Base-by-base conservation (phyloP, 2,329 filamentous ascomycete species). In the Lasiodiplodia theobromae region DNA sequence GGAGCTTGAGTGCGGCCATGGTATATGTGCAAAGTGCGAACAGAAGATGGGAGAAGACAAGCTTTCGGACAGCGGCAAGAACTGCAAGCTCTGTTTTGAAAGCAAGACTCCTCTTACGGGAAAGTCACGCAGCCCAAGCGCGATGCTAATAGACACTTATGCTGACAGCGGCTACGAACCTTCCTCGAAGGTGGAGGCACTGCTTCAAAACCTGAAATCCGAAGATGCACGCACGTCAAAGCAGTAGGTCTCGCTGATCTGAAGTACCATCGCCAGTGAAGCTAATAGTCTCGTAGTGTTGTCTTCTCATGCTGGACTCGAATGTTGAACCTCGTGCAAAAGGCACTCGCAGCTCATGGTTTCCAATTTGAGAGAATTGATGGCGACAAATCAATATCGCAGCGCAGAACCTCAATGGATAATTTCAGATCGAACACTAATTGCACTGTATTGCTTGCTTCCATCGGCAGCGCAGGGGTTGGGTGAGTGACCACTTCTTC, bases 401-500 rank as follows among this genome's bases (percentile, higher is more conserved):
- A 66, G 11, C 28, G 76, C 4, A 11, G 28, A 10, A 4, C 58
- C 0, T 69, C 73, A 0, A 28, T 76, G 7, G 34, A 44, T 0
- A 7, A 16, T 11, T 77, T 77, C 31, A 65, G 23, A 7, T 25
- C 66, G 0, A 67, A 75, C 40, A 44, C 69, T 0, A 38, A 21
- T 1, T 74, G 73, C 66, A 71, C 25, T 1, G 70, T 79, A 0
- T 75, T 81, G 63, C 73, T 81, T 1, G 73, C 78, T 11, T 77
- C 71, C 0, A 75, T 80, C n/a, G 76, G 71, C 0, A 76, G 73
- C 16, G 76, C 72, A 0, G 78, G 73, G 0, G 77, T 78, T 67
- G 77, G 77, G 77, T 77, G 37, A 38, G 37, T 38, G 12, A 1
- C 10, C 10, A 72, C 40, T 70, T 65, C 3, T 18, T 52, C 23